A percentile compares a stretch with the other conserved stretches of the same genome.
Evolutionary conservation across 2,329 filamentous ascomycete genomes (phyloP).

Genomic region (Phialophora macrospora): DNA sequence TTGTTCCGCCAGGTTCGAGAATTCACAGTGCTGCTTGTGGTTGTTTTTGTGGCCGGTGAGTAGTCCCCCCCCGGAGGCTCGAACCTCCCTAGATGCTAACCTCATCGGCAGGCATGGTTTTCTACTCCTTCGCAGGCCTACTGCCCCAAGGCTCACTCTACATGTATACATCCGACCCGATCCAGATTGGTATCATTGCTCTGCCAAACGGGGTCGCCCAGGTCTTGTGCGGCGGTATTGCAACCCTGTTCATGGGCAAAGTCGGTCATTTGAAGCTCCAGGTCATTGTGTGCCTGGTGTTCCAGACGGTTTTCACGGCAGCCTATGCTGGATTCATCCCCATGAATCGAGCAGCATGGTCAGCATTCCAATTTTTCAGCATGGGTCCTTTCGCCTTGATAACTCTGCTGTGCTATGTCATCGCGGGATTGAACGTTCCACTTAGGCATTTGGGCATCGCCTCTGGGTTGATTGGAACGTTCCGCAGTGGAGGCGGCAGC

Average conservation of each 20-base stretch:
- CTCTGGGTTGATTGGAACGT: conserved; percentile 29
- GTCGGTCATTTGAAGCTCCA: conserved; percentile 28
- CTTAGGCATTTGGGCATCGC: conserved; percentile 29
- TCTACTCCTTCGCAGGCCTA: conserved; percentile 53
- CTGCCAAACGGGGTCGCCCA: conserved; percentile 22
- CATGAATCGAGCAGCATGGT: conserved; percentile 30
- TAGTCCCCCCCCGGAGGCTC: background rate
- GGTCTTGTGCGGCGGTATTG: conserved; percentile 21
- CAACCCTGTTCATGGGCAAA: conserved; percentile 20
- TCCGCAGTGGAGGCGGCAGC: conserved; percentile 33
- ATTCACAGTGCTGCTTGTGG: conserved; percentile 44
- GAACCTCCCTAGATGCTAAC: background rate
- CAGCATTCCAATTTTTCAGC: conserved; percentile 37
- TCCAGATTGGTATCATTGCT: conserved; percentile 51
- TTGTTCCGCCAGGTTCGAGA: conserved; percentile 49
- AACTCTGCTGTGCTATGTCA: conserved; percentile 22
- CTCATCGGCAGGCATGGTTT: conserved; percentile 46
- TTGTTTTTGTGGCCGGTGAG: conserved; percentile 49
- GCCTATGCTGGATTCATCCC: conserved; percentile 22
- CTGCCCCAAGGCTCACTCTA: conserved; percentile 53
- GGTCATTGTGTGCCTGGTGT: conserved; percentile 29
- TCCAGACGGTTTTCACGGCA: conserved; percentile 39
- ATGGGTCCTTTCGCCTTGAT: conserved; percentile 24
- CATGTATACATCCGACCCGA: conserved; percentile 49
- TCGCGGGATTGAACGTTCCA: conserved; percentile 27